phyloP scores from a whole-genome alignment of 2,329 filamentous ascomycete genomes.

The Monosporascus sp. region DNA sequence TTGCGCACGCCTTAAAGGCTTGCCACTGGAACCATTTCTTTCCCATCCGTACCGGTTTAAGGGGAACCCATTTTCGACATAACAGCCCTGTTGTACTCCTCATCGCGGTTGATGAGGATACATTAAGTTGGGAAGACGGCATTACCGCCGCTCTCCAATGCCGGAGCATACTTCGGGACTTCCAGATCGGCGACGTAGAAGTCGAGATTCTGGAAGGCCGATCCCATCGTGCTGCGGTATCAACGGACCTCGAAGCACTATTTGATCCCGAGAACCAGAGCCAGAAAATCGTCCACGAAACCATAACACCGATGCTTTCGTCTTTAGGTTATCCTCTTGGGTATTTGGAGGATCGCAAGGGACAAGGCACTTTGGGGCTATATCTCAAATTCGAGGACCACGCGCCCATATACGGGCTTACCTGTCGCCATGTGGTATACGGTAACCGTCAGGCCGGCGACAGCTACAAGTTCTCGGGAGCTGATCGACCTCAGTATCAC shows the following conservation, averaged over 20 bases:
- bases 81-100: conserved; percentile 1
- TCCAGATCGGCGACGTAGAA: conserved; percentile 1
- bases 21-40: conserved; percentile 2
- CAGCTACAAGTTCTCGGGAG: not conserved
- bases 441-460: not conserved
- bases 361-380: conserved; percentile 1
- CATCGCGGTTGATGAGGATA: conserved; percentile 4
- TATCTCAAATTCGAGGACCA: conserved; percentile 1
- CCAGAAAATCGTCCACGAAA: not conserved
- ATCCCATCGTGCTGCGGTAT: not conserved
- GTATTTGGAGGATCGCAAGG: not conserved
- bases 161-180: not conserved
- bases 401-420: conserved; percentile 2
- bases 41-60: conserved; percentile 1
- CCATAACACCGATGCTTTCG: not conserved
- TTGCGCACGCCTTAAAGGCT: not conserved
- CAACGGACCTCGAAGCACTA: not conserved
- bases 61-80: not conserved
- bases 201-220: conserved; percentile 4
- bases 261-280: not conserved
- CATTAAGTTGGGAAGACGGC: conserved; percentile 2
- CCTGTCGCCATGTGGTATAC: conserved; percentile 3
- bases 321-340: not conserved
- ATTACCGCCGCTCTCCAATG: conserved; percentile 4
- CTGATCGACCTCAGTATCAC: not conserved